Conservation (phyloP, 148 eudicot genomes). For the Oxyria digyna region DNA sequence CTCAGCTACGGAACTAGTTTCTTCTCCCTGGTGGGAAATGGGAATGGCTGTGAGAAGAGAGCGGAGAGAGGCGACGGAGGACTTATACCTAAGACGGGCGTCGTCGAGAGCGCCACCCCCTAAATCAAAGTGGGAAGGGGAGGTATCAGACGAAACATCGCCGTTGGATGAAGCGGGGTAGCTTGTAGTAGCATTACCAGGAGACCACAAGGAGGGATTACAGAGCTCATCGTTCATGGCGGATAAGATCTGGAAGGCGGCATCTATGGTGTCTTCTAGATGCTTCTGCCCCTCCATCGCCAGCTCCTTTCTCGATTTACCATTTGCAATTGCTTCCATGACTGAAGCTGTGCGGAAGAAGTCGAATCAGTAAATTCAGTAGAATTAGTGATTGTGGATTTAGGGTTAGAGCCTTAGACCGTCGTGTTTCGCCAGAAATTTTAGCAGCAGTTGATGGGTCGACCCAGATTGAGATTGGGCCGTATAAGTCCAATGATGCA, state of each 20-base stretch:
- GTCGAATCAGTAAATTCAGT: too few relatives aligned
- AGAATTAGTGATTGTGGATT: too few relatives aligned
- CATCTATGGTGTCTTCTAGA: slow-evolving; percentile 68
- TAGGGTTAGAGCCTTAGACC: too few relatives aligned
- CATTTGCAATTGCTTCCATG: slow-evolving; percentile 31
- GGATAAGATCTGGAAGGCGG: slow-evolving; percentile 65
- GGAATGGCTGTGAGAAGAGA: slow-evolving; percentile 56
- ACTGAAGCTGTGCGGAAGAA: not conserved
- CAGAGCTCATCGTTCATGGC: slow-evolving; percentile 97
- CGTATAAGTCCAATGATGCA: too few relatives aligned
- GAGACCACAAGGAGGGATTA: slow-evolving; percentile 68
- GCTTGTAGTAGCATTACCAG: slow-evolving; percentile 14
- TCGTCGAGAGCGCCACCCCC: slow-evolving; percentile 88
- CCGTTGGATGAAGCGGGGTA: slow-evolving; percentile 9
- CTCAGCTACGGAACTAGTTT: slow-evolving; percentile 23
- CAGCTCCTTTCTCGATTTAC: slow-evolving; percentile 40
- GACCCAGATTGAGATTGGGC: too few relatives aligned
- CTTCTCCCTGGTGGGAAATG: slow-evolving; percentile 29
- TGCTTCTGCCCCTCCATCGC: slow-evolving; percentile 73
- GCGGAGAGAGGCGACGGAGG: slow-evolving; percentile 62
- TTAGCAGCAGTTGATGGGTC: too few relatives aligned
- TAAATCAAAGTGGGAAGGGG: slow-evolving; percentile 46
- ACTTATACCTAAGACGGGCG: slow-evolving; percentile 57
- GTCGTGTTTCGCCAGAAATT: too few relatives aligned
- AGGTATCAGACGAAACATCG: slow-evolving; percentile 36